phyloP scores from a whole-genome alignment of 495 filamentous ascomycete genomes.

The Penicillium subrubescens region DNA sequence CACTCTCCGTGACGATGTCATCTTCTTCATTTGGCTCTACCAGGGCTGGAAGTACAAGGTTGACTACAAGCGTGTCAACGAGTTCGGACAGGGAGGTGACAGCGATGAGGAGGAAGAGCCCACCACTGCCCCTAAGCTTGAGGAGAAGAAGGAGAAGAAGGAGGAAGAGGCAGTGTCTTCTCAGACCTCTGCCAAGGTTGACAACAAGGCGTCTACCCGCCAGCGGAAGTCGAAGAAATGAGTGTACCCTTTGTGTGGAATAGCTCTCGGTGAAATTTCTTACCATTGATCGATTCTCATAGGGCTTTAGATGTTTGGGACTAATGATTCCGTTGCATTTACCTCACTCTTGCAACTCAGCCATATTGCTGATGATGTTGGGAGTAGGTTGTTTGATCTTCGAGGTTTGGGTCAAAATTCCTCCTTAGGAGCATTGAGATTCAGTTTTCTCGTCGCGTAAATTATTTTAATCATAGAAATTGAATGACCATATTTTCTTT shows the following conservation, averaged over 20 bases:
- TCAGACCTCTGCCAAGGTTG: slow-evolving; percentile 38
- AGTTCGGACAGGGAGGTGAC: slow-evolving; percentile 94
- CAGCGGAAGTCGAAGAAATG: slow-evolving; percentile 41
- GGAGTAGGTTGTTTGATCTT: not conserved
- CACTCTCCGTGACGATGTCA: slow-evolving; percentile 91
- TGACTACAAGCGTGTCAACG: slow-evolving; percentile 91
- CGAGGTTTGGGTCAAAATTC: not conserved
- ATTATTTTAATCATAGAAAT: slow-evolving; percentile 2
- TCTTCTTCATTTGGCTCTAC: slow-evolving; percentile 99
- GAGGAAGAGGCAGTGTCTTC: slow-evolving; percentile 34
- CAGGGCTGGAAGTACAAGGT: slow-evolving; percentile 91
- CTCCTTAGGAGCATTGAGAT: not conserved
- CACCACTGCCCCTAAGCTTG: slow-evolving; percentile 40
- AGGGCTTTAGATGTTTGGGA: not conserved
- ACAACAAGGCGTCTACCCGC: slow-evolving; percentile 37
- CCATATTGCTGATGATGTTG: not conserved
- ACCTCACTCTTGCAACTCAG: not conserved
- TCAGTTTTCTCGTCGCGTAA: not conserved
- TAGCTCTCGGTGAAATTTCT: too few species aligned
- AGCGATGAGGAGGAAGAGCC: slow-evolving; percentile 70
- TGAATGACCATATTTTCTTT: not conserved
- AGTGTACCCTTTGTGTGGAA: not conserved
- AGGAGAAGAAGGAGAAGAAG: slow-evolving; percentile 54
- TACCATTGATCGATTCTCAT: not conserved
- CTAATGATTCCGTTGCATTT: not conserved